Base-by-base conservation (phyloP, 257 asterid species). In the Fraxinus americana region DNA sequence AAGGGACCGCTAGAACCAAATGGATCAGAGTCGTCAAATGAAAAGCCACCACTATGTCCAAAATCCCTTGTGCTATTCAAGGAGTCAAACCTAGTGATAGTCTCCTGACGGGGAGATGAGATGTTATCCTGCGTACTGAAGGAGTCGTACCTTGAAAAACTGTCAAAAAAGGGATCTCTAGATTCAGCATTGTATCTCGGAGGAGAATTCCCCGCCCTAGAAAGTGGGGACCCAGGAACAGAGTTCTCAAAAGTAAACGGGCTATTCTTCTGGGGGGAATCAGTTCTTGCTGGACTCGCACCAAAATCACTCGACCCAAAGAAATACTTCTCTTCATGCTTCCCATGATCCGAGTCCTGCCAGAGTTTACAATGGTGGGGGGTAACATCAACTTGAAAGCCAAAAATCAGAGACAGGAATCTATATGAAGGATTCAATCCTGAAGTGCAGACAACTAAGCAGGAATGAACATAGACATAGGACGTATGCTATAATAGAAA, bases 1-100 rank as follows among this genome's bases (percentile, higher is more conserved):
- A 94, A 94, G 21, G 99, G 97, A 57, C 99, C 98, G 29, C 82
- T 92, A 7, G 94, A 88, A 65, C 98, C 98, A 70, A 94, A 94
- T 5, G 99, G 97, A 48, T 94, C 99, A 9, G 92, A 75, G 75
- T 94, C 98, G 3, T 94, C 99, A 79, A 92, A 92, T 1, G 98
- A 92, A 83, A 73, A 91, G 67, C 83, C 90, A 72, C 89, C 85
- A 83, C 91, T 65, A 27, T 88, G 93, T 32, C 88, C 92, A 59
- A 88, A 89, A 73, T 94, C 89, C 63, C 83, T 82, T 19, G 91
- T 82, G 86, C 98, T 94, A 84, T 75, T 89, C 29, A 94, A 83
- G 73, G 99, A 94, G 83, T 92, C 98, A 7, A 94, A 94, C 88
- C 98, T 89, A 19, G 96, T 69, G 79, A 86, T 82, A 75, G 87